These are phyloP conservation scores for Cairneyella variabilis DNA, from an alignment of 495 filamentous ascomycete genomes.

Conservation along the genomic window DNA sequence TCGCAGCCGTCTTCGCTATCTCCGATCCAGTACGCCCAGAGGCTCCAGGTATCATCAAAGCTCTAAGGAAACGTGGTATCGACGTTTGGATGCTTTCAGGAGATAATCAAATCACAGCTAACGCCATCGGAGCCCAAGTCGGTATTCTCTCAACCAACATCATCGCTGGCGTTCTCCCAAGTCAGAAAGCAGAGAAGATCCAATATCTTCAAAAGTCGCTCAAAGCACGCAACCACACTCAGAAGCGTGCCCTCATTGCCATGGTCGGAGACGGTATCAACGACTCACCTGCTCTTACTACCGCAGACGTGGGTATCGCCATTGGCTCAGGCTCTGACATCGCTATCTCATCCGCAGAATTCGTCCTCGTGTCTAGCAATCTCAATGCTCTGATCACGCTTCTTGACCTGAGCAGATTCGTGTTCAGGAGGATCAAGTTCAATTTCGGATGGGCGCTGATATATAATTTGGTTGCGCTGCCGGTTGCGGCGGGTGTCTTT, in stretches of 20 bases:
- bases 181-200: constrained; percentile 83
- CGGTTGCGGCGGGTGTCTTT: constrained; percentile 76
- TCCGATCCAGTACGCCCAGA: constrained; percentile 79
- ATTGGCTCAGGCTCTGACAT: constrained; percentile 83
- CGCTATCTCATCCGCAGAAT: constrained; percentile 75
- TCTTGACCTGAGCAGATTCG: constrained; percentile 62
- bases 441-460: constrained; percentile 90
- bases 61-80: constrained; percentile 63
- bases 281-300: constrained; percentile 76
- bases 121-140: constrained; percentile 69
- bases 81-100: constrained; percentile 91
- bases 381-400: constrained; percentile 68
- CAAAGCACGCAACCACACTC: constrained; percentile 29
- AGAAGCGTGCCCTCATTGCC: constrained; percentile 20
- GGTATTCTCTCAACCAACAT: constrained; percentile 73
- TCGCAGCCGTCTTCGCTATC: constrained; percentile 52
- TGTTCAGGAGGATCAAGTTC: constrained; percentile 76
- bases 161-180: constrained; percentile 83
- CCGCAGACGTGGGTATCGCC: constrained; percentile 79
- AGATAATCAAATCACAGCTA: constrained; percentile 71
- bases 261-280: constrained; percentile 79
- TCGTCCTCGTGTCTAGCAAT: constrained; percentile 77
- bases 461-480: constrained; percentile 77
- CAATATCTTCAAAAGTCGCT: constrained; percentile 65
- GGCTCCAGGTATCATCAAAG: constrained; percentile 57